Conservation (phyloP, 129 eudicot genomes). For the Centaurea solstitialis region DNA sequence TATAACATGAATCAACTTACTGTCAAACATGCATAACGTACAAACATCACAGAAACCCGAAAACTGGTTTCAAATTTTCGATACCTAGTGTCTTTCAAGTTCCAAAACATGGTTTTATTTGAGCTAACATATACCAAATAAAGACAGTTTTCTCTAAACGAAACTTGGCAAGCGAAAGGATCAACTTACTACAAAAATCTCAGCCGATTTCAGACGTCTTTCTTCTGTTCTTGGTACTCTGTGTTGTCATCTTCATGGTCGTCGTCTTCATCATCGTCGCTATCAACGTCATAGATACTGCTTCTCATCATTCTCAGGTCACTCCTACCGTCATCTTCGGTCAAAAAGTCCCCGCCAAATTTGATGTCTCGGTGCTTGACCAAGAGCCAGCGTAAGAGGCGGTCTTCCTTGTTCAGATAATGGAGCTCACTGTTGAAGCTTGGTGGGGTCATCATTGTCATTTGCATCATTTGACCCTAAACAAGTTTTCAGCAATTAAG, state of each 20-base stretch:
- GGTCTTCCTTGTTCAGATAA: conserved; percentile 88
- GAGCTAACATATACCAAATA: not conserved
- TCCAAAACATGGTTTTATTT: not conserved
- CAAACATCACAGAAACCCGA: conserved; percentile 8
- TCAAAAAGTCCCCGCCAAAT: conserved; percentile 34
- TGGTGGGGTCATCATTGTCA: conserved; percentile 99
- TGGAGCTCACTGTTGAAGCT: conserved; percentile 78
- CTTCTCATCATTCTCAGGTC: conserved; percentile 50
- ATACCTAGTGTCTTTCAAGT: not conserved
- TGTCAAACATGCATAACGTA: not conserved
- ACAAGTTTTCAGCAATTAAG: not conserved
- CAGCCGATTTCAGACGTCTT: conserved; percentile 17
- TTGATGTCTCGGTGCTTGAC: conserved; percentile 75
- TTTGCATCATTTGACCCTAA: conserved; percentile 87
- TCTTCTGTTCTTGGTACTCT: conserved; percentile 27
- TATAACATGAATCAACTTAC: not conserved
- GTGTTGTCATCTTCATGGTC: conserved; percentile 44
- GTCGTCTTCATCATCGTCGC: conserved; percentile 45
- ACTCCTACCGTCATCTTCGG: conserved; percentile 32
- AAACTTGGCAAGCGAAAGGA: conserved; percentile 3
- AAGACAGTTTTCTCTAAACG: not conserved
- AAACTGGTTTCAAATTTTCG: conserved; percentile 2
- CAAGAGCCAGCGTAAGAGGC: conserved; percentile 88
- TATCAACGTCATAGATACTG: conserved; percentile 30
- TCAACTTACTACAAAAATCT: conserved; percentile 1